Evolutionary conservation across 768 basidiomycete species (phyloP).

Genomic region (Megacollybia marginata): DNA sequence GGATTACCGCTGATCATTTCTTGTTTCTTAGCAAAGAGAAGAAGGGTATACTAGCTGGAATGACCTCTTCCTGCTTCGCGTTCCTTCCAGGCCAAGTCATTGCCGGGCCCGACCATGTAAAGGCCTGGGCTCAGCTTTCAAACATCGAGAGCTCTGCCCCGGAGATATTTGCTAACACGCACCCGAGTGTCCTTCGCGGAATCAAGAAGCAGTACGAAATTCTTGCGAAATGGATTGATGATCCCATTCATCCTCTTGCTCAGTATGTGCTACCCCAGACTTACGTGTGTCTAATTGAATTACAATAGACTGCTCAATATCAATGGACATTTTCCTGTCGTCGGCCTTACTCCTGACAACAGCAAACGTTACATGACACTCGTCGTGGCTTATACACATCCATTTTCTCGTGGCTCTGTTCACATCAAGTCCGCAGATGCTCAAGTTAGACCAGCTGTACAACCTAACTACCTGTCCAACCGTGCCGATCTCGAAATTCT

Average conservation of each 20-base stretch:
- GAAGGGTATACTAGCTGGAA: conserved; percentile 5
- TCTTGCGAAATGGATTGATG: conserved; percentile 4
- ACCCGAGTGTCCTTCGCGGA: conserved; percentile 4
- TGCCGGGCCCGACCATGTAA: not conserved
- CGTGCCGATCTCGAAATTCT: conserved; percentile 5
- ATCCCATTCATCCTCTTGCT: conserved; percentile 4
- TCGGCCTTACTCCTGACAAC: not conserved
- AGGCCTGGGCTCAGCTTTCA: not conserved
- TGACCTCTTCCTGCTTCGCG: conserved; percentile 5
- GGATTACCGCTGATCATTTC: not conserved
- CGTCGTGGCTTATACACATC: conserved; percentile 18
- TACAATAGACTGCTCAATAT: conserved; percentile 3
- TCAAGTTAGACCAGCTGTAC: not conserved
- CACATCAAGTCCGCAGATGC: conserved; percentile 2
- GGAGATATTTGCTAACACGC: not conserved
- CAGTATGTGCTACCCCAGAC: not conserved
- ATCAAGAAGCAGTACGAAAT: conserved; percentile 5
- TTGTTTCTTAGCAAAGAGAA: not conserved
- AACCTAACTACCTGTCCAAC: conserved; percentile 4
- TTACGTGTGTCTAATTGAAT: not conserved
- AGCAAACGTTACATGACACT: conserved; percentile 8
- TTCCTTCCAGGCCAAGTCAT: conserved; percentile 3
- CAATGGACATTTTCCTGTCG: conserved; percentile 3
- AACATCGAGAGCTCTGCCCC: not conserved
- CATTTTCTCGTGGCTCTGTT: conserved; percentile 23